Base-by-base conservation (phyloP, 306 rosid genomes). In the Neltuma alba region DNA sequence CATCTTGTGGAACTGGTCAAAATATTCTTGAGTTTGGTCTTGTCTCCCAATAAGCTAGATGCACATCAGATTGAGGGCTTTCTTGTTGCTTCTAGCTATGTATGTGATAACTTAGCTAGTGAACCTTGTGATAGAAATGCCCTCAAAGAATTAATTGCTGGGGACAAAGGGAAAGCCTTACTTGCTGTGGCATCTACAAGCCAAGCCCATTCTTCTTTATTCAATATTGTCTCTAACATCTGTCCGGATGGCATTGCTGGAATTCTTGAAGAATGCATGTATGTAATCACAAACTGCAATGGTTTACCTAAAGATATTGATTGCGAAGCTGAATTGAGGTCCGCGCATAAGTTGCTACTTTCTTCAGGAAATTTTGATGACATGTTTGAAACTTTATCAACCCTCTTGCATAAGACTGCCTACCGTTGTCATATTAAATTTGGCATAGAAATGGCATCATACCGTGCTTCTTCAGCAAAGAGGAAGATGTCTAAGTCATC, bases 401-500 rank as follows among this genome's bases (percentile, higher is more conserved):
- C 87, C 74, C 77, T 90, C 76, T 87, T 95, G 73, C 93, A 91
- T 48, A 92, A 89, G 87, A 76, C 90, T 74, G 93, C 98, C 70
- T 88, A 90, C 69, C 98, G 90, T 63, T 90, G 98, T 77, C 97
- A 95, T 77, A 52, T 86, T 71, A 92, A 87, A 82, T 95, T 87
- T 82, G 97, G 92, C n/a, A 77, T 73, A 74, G 90, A 89, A 48
- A 75, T 86, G 76, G 88, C 91, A 4, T 79, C 88, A 18, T 37
- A 54, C 21, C 72, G 88, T 80, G 81, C 82, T 89, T 77, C 85
- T 70, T 73, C 85, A 70, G 70, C 70, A 37, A 89, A 89, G 75
- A 80, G 88, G 67, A 91, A 88, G 87, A 89, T 70, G 57, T 70
- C 50, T 20, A 86, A 84, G 69, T 84, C 85, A 15, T 76, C 87